phyloP scores from a whole-genome alignment of 345 rosid genomes.

The Salix viminalis region DNA sequence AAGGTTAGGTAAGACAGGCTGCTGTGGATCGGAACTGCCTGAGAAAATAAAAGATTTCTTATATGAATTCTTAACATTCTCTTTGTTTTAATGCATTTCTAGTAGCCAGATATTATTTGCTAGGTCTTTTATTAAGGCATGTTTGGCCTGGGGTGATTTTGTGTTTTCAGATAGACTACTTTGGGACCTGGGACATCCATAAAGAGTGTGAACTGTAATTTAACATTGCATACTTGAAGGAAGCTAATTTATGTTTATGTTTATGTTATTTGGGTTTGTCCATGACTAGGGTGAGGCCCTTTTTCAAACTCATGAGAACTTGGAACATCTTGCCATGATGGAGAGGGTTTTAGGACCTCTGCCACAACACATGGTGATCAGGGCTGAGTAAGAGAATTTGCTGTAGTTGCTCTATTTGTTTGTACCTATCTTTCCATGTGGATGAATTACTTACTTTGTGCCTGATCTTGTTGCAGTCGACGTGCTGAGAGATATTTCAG shows the following conservation, averaged over 20 bases:
- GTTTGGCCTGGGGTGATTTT: not conserved
- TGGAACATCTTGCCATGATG: conserved; percentile 91
- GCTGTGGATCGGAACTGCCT: not conserved
- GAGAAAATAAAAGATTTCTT: not conserved
- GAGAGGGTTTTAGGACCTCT: conserved; percentile 74
- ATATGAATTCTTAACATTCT: not conserved
- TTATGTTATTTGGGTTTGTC: not conserved
- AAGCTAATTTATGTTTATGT: not conserved
- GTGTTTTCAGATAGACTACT: not conserved
- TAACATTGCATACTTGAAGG: not conserved
- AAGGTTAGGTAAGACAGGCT: not conserved
- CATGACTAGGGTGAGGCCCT: conserved; percentile 70
- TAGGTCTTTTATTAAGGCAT: not conserved
- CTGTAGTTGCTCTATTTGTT: conserved; percentile 8
- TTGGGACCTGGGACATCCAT: not conserved
- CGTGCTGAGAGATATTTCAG: conserved; percentile 63
- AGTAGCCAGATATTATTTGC: not conserved
- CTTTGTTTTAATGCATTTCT: not conserved
- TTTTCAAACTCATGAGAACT: conserved; percentile 75
- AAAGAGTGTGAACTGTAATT: not conserved
- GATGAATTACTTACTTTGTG: conserved; percentile 15
- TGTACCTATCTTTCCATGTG: not conserved
- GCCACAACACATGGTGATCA: conserved; percentile 60
- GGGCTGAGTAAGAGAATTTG: conserved; percentile 55
- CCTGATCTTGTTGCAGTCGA: conserved; percentile 43